These are phyloP conservation scores for Brassica hybrid DNA, from an alignment of 441 rosid genomes.

Conservation along the genomic window DNA sequence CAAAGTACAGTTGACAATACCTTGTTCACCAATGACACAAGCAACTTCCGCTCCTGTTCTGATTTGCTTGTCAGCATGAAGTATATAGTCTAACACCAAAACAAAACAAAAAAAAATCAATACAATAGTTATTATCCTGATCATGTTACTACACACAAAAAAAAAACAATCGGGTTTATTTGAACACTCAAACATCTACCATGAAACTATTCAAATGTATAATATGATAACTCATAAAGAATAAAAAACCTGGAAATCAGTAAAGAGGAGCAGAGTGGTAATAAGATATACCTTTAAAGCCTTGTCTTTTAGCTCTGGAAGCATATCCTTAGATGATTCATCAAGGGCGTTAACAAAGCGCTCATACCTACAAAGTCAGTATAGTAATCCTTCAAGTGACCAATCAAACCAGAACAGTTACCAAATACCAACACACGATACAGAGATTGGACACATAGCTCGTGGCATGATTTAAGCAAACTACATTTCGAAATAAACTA, in stretches of 20 bases:
- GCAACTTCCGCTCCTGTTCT: constrained; percentile 92
- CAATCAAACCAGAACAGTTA: constrained; percentile 4
- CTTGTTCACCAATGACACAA: constrained; percentile 86
- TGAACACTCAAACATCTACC: constrained; percentile 1
- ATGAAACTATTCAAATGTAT: neutral
- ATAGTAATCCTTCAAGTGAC: constrained; percentile 17
- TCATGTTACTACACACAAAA: constrained; percentile 13
- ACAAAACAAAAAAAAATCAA: constrained; percentile 2
- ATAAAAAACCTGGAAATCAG: too few relatives aligned
- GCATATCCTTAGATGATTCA: constrained; percentile 94
- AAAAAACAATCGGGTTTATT: neutral
- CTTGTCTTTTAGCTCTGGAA: constrained; percentile 85
- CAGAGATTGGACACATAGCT: constrained; percentile 12
- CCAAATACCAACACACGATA: neutral
- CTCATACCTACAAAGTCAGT: constrained; percentile 65
- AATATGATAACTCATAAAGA: neutral
- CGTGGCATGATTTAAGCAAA: neutral
- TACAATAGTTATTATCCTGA: neutral
- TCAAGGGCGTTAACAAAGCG: constrained; percentile 83
- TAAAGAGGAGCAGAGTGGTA: neutral
- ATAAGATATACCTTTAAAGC: constrained; percentile 71
- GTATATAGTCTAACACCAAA: constrained; percentile 70
- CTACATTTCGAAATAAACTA: constrained; percentile 14
- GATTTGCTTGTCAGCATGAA: constrained; percentile 82
- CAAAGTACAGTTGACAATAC: constrained; percentile 47